Percentiles rank a stretch among this genome's conserved stretches.
Evolutionary conservation across 2,329 filamentous ascomycete genomes (phyloP).

Genomic region (Alternaria sp.): DNA sequence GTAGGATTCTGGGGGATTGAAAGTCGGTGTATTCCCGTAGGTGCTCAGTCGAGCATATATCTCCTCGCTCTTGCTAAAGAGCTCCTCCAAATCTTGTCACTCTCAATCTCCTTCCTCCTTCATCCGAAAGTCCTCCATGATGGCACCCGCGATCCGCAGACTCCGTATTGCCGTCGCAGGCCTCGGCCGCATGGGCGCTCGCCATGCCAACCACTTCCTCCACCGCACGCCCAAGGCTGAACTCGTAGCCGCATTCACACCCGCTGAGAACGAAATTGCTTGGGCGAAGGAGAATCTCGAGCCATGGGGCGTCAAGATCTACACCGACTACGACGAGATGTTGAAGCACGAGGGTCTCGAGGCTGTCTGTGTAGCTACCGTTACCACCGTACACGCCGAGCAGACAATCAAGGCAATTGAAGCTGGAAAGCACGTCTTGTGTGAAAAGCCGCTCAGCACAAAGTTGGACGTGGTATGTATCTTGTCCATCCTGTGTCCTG

Average conservation of each 20-base stretch:
- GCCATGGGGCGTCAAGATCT: conserved; percentile 60
- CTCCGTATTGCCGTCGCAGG: conserved; percentile 55
- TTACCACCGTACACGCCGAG: conserved; percentile 63
- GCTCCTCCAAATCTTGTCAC: too few relatives aligned
- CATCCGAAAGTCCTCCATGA: conserved; percentile 17
- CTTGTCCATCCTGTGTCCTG: background rate
- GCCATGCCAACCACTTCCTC: conserved; percentile 56
- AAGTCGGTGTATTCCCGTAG: background rate
- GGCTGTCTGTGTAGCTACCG: conserved; percentile 62
- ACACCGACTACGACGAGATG: conserved; percentile 64
- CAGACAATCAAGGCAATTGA: conserved; percentile 64
- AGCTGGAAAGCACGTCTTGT: conserved; percentile 62
- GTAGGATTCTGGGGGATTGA: background rate
- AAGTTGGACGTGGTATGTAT: conserved; percentile 62
- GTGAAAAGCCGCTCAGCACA: conserved; percentile 66
- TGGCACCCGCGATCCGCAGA: conserved; percentile 45
- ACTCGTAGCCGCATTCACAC: conserved; percentile 57
- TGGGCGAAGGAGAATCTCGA: conserved; percentile 60
- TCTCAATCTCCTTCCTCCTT: too few relatives aligned
- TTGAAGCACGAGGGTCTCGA: conserved; percentile 61
- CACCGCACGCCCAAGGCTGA: conserved; percentile 54
- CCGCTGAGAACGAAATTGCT: conserved; percentile 49
- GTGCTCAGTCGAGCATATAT: background rate
- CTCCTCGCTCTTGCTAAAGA: background rate
- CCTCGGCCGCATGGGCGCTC: conserved; percentile 58